Conservation (phyloP, 345 rosid genomes). For the Syzygium aqueum region DNA sequence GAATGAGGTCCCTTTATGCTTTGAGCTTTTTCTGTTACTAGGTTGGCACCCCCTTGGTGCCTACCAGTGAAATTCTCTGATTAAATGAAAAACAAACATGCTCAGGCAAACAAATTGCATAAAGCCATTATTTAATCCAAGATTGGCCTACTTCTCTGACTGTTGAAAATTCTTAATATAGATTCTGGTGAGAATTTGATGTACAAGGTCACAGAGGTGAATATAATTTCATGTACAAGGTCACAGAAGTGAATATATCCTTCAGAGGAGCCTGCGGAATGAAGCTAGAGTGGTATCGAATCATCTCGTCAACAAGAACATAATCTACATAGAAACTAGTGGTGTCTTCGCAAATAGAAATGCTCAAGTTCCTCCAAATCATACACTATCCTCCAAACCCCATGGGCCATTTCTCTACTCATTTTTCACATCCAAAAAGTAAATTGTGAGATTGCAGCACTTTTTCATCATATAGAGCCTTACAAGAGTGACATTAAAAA, state of each 20-base stretch:
- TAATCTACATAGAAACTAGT: not conserved
- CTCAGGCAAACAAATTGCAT: not conserved
- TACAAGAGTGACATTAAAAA: not conserved
- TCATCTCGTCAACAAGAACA: not conserved
- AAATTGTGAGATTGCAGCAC: not conserved
- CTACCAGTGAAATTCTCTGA: not conserved
- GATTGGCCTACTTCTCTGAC: not conserved
- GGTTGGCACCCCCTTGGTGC: not conserved
- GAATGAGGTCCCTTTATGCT: too few species aligned
- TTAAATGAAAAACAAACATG: not conserved
- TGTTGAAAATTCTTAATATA: not conserved
- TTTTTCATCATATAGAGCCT: not conserved
- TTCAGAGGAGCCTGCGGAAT: not conserved
- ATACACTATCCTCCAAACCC: not conserved
- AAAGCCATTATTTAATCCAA: not conserved
- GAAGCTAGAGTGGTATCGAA: not conserved
- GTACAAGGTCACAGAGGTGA: not conserved
- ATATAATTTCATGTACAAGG: not conserved
- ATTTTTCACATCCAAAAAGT: not conserved
- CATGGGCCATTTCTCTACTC: not conserved
- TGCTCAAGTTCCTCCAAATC: not conserved
- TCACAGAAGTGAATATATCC: not conserved
- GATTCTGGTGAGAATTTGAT: not conserved
- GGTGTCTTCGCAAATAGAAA: not conserved
- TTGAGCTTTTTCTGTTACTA: not conserved